A percentile compares a stretch with the other conserved stretches of the same genome.
These are phyloP conservation scores for Paralagenidium karlingii DNA, from an alignment of 352 stramenopile genomes.

Conservation along the genomic window DNA sequence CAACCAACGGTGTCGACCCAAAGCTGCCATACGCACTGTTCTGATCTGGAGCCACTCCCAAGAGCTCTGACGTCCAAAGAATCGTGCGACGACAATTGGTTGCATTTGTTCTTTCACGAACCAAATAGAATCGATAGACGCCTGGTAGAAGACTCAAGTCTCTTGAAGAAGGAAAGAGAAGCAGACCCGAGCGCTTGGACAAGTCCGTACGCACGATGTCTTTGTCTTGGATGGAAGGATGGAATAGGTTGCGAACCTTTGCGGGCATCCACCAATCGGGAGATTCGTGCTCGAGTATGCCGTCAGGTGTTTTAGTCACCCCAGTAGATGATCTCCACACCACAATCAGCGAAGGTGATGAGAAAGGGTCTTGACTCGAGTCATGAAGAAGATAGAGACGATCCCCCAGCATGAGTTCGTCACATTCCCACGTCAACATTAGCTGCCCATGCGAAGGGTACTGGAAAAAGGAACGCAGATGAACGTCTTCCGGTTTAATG, in stretches of 20 bases:
- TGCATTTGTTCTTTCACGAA: slow-evolving; percentile 12
- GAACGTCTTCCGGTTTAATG: no score
- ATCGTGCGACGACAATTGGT: slow-evolving; percentile 14
- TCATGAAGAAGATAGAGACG: slow-evolving; percentile 23
- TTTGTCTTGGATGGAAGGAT: no score
- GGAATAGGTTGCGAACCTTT: no score
- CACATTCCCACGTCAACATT: slow-evolving; percentile 21
- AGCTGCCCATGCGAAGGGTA: slow-evolving; percentile 28
- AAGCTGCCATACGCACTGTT: slow-evolving; percentile 44
- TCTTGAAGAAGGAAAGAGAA: slow-evolving; percentile 26
- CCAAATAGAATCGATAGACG: slow-evolving; percentile 26
- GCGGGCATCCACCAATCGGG: no score
- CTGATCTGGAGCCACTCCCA: slow-evolving; percentile 22
- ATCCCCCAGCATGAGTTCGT: slow-evolving; percentile 12
- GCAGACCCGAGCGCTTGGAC: no score
- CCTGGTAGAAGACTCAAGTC: slow-evolving; percentile 29
- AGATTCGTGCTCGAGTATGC: no score
- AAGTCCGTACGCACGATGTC: no score
- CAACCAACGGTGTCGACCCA: slow-evolving; percentile 38
- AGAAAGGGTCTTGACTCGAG: no score
- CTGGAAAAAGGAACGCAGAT: no score
- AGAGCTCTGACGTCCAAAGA: slow-evolving; percentile 11
- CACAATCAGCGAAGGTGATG: no score
- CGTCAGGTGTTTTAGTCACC: no score
- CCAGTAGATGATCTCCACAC: no score